A percentile compares a stretch with the other conserved stretches of the same genome.
These are phyloP conservation scores for Amoebophrya sp. DNA, from an alignment of 169 alveolate genomes.

Conservation along the genomic window DNA sequence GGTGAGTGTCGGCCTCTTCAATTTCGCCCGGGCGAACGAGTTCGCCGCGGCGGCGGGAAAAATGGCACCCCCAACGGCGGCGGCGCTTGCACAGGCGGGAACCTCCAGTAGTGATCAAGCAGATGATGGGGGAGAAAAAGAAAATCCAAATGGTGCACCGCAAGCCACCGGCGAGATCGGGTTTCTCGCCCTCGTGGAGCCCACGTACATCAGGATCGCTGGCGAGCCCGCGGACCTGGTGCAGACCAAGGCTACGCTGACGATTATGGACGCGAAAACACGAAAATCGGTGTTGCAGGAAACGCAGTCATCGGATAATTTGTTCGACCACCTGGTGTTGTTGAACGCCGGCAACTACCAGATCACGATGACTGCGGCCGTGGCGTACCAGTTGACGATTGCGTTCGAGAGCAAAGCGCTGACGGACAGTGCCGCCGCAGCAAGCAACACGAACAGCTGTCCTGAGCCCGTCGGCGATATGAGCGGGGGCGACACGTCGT, in stretches of 20 bases:
- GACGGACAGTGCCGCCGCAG: too few relatives aligned
- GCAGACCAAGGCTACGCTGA: neutral
- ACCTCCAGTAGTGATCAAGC: too few relatives aligned
- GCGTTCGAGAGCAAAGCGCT: neutral
- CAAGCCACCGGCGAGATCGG: neutral
- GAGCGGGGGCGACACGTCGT: too few relatives aligned
- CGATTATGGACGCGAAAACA: neutral
- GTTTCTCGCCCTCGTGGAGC: conserved; percentile 4
- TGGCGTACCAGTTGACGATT: neutral
- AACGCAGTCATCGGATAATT: neutral
- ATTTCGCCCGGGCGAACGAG: neutral
- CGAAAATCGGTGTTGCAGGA: neutral
- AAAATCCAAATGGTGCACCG: too few relatives aligned
- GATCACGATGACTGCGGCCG: neutral
- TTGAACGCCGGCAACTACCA: neutral
- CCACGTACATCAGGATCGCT: conserved; percentile 23
- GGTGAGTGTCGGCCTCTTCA: neutral
- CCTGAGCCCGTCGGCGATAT: too few relatives aligned
- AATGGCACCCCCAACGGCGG: neutral
- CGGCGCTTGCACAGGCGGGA: neutral
- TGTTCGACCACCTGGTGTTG: neutral
- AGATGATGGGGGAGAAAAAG: neutral
- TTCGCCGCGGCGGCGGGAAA: neutral
- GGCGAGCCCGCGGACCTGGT: conserved; percentile 31
- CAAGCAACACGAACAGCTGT: too few relatives aligned